Evolutionary conservation across 2,329 filamentous ascomycete species (phyloP).

Genomic region (Colletotrichum shisoi): DNA sequence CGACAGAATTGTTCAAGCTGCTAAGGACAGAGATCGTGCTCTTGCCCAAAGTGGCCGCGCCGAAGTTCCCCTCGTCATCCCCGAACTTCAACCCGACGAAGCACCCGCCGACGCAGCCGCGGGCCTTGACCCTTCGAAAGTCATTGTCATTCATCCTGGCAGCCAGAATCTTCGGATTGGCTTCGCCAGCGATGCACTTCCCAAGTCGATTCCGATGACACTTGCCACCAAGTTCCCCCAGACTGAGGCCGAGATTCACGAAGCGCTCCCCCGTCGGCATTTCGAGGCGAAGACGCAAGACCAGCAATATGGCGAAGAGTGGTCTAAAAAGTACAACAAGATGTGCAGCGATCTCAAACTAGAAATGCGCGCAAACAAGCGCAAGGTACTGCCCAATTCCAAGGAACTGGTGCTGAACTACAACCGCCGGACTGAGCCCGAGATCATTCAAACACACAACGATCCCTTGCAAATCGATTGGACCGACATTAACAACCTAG

Average conservation of each 20-base stretch:
- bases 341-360: constrained; percentile 87
- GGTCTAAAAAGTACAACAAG: constrained; percentile 75
- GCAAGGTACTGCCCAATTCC: constrained; percentile 94
- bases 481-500: constrained; percentile 78
- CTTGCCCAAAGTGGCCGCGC: constrained; percentile 77
- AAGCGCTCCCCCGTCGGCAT: constrained; percentile 77
- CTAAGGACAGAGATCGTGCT: constrained; percentile 86
- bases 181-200: constrained; percentile 92
- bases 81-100: constrained; percentile 68
- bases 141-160: constrained; percentile 93
- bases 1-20: constrained; percentile 82
- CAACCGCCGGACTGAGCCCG: constrained; percentile 83
- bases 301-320: constrained; percentile 87
- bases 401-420: constrained; percentile 95
- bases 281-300: constrained; percentile 70
- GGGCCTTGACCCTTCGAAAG: constrained; percentile 80
- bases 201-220: constrained; percentile 92
- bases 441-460: constrained; percentile 92
- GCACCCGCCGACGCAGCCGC: constrained; percentile 62
- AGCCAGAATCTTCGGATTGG: constrained; percentile 96
- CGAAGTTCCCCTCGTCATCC: constrained; percentile 68
- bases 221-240: constrained; percentile 80
- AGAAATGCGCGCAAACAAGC: constrained; percentile 92
- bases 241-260: constrained; percentile 84
- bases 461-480: constrained; percentile 93